Evolutionary conservation across 192 early-diverging fungal species (phyloP).

Genomic region (Umbelopsis sp.): DNA sequence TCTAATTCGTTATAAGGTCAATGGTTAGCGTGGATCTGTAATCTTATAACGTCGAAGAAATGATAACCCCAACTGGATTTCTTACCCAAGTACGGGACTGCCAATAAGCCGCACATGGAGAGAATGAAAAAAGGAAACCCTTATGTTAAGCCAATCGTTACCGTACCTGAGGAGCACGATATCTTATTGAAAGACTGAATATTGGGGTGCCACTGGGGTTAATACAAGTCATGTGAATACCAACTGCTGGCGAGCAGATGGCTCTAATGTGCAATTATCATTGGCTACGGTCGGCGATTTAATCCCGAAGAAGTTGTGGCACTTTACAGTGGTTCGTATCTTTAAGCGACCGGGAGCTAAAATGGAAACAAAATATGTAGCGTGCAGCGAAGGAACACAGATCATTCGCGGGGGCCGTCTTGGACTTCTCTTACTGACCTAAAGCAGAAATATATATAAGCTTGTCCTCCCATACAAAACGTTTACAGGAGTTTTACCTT

Average conservation of each 20-base stretch:
- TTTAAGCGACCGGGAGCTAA: constrained; percentile 13
- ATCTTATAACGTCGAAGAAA: no score
- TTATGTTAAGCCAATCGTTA: background rate
- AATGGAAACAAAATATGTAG: constrained; percentile 7
- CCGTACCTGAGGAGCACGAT: background rate
- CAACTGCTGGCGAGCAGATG: constrained; percentile 3
- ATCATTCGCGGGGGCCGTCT: constrained; percentile 12
- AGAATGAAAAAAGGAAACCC: no score
- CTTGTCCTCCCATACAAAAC: background rate
- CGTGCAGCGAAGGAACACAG: constrained; percentile 17
- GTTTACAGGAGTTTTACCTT: background rate
- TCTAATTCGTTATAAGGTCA: no score
- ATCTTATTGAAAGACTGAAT: background rate
- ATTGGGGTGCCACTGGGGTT: constrained; percentile 5
- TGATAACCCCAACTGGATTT: no score
- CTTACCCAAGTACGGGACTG: no score
- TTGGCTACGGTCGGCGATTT: background rate
- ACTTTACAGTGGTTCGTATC: constrained; percentile 21
- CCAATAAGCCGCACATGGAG: no score
- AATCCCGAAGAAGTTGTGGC: background rate
- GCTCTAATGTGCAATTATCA: background rate
- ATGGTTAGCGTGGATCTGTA: no score
- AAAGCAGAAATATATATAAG: constrained; percentile 1
- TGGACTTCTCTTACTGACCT: background rate
- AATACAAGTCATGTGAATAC: constrained; percentile 12